Conservation (phyloP, 768 basidiomycete species). For the Pisolithus marmoratus region DNA sequence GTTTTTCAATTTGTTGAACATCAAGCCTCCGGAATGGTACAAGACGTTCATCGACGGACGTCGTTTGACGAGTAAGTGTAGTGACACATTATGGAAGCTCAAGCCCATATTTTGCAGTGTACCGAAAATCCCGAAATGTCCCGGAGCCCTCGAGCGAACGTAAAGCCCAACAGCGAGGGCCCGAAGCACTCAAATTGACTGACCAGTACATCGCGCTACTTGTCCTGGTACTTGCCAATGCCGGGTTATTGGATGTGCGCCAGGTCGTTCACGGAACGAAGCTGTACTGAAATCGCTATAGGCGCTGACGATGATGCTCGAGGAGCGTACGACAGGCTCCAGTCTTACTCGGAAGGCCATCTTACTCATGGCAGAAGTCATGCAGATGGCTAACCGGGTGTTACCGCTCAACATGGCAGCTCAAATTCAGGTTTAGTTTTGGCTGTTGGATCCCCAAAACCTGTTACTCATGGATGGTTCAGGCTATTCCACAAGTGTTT, state of each 20-base stretch:
- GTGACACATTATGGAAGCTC: not conserved
- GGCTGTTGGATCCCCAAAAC: not conserved
- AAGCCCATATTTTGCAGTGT: constrained; percentile 43
- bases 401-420: constrained; percentile 80
- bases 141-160: constrained; percentile 26
- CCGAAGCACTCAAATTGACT: constrained; percentile 68
- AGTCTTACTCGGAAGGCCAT: constrained; percentile 86
- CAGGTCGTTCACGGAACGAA: not conserved
- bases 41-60: constrained; percentile 87
- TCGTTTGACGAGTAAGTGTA: constrained; percentile 72
- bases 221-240: constrained; percentile 76
- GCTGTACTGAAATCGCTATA: constrained; percentile 24
- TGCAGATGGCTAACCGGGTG: constrained; percentile 83
- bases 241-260: constrained; percentile 82
- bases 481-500: constrained; percentile 86
- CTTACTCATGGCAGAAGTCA: constrained; percentile 82
- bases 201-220: constrained; percentile 91
- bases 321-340: constrained; percentile 68
- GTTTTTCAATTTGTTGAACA: constrained; percentile 89
- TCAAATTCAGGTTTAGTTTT: constrained; percentile 61
- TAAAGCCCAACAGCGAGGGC: constrained; percentile 40
- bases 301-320: constrained; percentile 82
- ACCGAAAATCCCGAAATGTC: constrained; percentile 48
- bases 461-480: constrained; percentile 3
- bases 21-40: constrained; percentile 90